Evolutionary conservation across 1,139 yeast genomes (phyloP).

Genomic region (Suhomyces yuchorum): DNA sequence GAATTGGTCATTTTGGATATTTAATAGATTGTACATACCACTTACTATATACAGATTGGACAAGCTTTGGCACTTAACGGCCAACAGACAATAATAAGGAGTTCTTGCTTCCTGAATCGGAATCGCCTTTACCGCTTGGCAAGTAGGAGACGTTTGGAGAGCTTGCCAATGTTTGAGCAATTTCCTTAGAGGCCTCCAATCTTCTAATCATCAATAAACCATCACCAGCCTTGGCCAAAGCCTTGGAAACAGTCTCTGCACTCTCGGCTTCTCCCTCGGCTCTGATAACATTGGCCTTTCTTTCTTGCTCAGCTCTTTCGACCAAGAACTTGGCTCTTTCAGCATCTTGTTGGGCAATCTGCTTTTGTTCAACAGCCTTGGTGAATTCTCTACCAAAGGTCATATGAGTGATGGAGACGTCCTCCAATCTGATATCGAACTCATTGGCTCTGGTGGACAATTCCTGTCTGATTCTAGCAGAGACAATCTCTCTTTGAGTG

Average conservation of each 20-base stretch:
- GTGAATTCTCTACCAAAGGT: constrained; percentile 97
- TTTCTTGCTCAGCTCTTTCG: constrained; percentile 96
- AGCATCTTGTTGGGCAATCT: constrained; percentile 99
- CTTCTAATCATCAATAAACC: constrained; percentile 93
- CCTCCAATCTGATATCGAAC: constrained; percentile 90
- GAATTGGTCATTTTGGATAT: constrained; percentile 51
- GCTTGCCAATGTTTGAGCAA: constrained; percentile 81
- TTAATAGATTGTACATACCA: constrained; percentile 16
- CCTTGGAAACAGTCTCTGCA: constrained; percentile 93
- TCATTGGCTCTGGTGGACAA: constrained; percentile 82
- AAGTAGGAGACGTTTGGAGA: constrained; percentile 91
- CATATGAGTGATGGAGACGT: constrained; percentile 97
- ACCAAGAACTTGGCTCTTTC: constrained; percentile 94
- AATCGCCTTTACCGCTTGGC: constrained; percentile 55
- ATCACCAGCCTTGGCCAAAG: constrained; percentile 92
- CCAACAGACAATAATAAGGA: constrained; percentile 47
- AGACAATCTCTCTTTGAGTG: constrained; percentile 94
- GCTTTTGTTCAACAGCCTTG: constrained; percentile 97
- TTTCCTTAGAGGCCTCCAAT: constrained; percentile 94
- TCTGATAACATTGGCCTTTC: constrained; percentile 90
- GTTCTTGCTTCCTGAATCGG: constrained; percentile 33
- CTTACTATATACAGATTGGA: constrained; percentile 10
- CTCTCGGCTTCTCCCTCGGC: constrained; percentile 99
- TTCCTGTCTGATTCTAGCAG: constrained; percentile 87
- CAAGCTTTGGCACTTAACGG: constrained; percentile 21